Conservation (phyloP, 2,329 filamentous ascomycete species). For the Torrubiella hemipterigena region DNA sequence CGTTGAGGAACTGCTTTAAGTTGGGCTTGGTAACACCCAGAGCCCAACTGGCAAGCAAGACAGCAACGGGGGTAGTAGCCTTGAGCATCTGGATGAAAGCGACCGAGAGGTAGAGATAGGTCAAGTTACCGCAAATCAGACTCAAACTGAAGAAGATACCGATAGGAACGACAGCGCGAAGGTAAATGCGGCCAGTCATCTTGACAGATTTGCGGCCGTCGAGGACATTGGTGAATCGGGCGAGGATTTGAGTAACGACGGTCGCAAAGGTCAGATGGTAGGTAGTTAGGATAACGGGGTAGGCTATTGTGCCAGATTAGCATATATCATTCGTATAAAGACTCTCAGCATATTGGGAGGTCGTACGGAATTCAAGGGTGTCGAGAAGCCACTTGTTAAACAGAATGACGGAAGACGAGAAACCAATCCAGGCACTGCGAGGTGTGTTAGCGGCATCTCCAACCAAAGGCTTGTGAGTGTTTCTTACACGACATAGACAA, state of each 20-base stretch:
- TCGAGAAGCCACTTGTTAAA: slow-evolving; percentile 99
- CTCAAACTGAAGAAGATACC: slow-evolving; percentile 92
- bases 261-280: slow-evolving; percentile 94
- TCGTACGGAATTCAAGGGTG: slow-evolving; percentile 62
- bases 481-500: slow-evolving; percentile 68
- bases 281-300: slow-evolving; percentile 76
- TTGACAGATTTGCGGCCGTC: slow-evolving; percentile 93
- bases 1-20: slow-evolving; percentile 79
- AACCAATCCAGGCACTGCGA: slow-evolving; percentile 73
- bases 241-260: slow-evolving; percentile 85
- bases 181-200: slow-evolving; percentile 89
- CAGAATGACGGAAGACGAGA: slow-evolving; percentile 89
- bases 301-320: slow-evolving; percentile 29
- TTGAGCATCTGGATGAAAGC: slow-evolving; percentile 99
- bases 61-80: slow-evolving; percentile 90
- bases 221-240: slow-evolving; percentile 76
- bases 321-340: too few relatives aligned
- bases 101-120: slow-evolving; percentile 89
- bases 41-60: slow-evolving; percentile 78
- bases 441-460: not conserved
- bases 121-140: slow-evolving; percentile 91
- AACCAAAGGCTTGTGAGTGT: slow-evolving; percentile 1
- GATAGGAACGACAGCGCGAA: slow-evolving; percentile 88
- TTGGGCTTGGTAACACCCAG: slow-evolving; percentile 78
- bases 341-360: too few relatives aligned